These are phyloP conservation scores for Pythium sukuiense DNA, from an alignment of 352 stramenopile species.

Conservation along the genomic window DNA sequence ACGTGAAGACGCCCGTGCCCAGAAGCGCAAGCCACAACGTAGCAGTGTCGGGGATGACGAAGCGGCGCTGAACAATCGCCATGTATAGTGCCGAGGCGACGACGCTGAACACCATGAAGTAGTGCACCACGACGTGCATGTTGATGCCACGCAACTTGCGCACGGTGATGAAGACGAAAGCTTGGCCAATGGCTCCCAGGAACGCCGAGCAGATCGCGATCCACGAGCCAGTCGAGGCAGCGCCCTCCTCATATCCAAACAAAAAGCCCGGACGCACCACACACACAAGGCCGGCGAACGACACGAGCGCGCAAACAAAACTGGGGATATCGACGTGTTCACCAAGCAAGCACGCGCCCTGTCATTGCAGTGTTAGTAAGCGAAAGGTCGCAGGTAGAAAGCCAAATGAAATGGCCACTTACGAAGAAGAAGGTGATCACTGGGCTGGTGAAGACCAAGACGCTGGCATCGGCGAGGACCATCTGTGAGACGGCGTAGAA, in stretches of 20 bases:
- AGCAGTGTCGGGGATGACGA: conserved; percentile 43
- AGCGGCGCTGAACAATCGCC: conserved; percentile 44
- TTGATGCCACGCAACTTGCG: conserved; percentile 60
- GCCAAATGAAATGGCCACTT: conserved; percentile 10
- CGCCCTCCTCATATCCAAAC: conserved; percentile 46
- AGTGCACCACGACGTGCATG: conserved; percentile 70
- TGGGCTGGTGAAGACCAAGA: conserved; percentile 74
- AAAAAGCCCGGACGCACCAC: conserved; percentile 41
- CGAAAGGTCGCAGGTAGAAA: background rate
- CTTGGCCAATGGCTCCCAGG: conserved; percentile 57
- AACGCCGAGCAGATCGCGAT: conserved; percentile 51
- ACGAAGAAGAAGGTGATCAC: conserved; percentile 78
- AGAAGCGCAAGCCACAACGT: conserved; percentile 51
- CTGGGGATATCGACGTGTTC: conserved; percentile 32
- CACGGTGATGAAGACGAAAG: conserved; percentile 70
- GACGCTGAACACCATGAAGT: conserved; percentile 74
- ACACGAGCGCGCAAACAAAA: conserved; percentile 32
- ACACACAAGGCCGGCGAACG: conserved; percentile 42
- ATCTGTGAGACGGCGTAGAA: conserved; percentile 83
- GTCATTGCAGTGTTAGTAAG: background rate
- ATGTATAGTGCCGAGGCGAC: conserved; percentile 53
- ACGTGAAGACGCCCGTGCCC: conserved; percentile 65
- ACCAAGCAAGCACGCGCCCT: conserved; percentile 30
- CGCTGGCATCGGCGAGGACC: conserved; percentile 71
- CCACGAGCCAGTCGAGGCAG: conserved; percentile 45